These are phyloP conservation scores for Neurospora africana DNA, from an alignment of 495 filamentous ascomycete genomes.

Conservation along the genomic window DNA sequence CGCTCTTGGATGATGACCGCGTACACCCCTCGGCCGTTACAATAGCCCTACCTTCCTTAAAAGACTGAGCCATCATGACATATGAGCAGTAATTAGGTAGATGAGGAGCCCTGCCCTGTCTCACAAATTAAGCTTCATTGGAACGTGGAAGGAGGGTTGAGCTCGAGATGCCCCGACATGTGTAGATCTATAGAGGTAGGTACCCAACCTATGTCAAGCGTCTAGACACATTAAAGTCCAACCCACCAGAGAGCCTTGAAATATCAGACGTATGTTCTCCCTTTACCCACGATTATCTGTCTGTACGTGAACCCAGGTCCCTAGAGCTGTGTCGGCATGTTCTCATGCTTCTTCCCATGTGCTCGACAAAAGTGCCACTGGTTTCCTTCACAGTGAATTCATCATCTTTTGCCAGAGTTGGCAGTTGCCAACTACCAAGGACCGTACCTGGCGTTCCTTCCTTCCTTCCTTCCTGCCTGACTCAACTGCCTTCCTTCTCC, in stretches of 20 bases:
- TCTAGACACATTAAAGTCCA: too few species aligned
- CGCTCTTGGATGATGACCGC: fast-evolving
- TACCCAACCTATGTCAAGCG: too few species aligned
- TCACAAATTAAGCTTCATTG: neutral
- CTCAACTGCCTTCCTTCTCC: neutral
- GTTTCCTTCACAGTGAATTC: neutral
- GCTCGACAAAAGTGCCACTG: neutral
- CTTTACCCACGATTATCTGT: too few species aligned
- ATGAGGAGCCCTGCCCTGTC: neutral
- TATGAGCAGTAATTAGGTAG: too few species aligned
- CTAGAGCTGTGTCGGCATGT: neutral
- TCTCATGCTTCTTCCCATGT: too few species aligned
- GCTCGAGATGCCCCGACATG: too few species aligned
- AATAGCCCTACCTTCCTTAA: neutral
- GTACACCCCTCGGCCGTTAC: neutral
- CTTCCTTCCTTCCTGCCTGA: neutral
- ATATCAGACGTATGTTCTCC: too few species aligned
- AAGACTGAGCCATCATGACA: neutral
- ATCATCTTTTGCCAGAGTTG: neutral
- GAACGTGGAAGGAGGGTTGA: neutral
- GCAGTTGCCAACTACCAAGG: neutral
- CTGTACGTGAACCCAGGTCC: neutral
- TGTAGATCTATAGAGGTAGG: too few species aligned
- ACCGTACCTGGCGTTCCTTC: neutral
- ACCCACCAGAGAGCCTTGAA: too few species aligned